Conservation (phyloP, 2,329 filamentous ascomycete species). For the Claviceps spartinae region DNA sequence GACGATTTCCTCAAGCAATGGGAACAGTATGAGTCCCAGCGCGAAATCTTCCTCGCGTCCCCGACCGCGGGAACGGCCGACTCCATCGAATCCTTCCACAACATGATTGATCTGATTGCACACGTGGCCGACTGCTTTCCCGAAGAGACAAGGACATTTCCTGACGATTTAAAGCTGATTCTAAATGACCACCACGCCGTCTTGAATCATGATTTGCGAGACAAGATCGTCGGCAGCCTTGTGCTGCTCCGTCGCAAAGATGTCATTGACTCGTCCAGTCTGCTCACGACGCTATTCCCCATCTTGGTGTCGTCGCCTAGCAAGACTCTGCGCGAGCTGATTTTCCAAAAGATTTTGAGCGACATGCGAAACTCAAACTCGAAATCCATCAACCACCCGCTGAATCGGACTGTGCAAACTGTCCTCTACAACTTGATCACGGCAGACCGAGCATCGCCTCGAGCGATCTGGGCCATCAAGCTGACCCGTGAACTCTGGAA, state of each 20-base stretch:
- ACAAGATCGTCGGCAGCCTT: conserved; percentile 87
- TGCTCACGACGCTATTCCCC: conserved; percentile 87
- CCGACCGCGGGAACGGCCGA: conserved; percentile 66
- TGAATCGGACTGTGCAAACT: conserved; percentile 88
- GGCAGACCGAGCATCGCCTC: conserved; percentile 69
- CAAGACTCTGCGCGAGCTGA: conserved; percentile 70
- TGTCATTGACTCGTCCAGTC: conserved; percentile 67
- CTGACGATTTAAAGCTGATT: conserved; percentile 68
- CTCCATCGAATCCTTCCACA: conserved; percentile 71
- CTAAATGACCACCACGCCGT: conserved; percentile 69
- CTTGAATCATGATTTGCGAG: conserved; percentile 71
- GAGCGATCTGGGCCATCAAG: conserved; percentile 92
- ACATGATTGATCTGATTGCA: conserved; percentile 84
- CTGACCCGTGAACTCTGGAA: conserved; percentile 94
- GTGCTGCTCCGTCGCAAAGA: conserved; percentile 84
- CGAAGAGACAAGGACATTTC: conserved; percentile 61
- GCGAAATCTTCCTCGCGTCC: conserved; percentile 79
- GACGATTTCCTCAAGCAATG: conserved; percentile 83
- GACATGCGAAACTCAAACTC: conserved; percentile 81
- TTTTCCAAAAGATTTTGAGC: conserved; percentile 82
- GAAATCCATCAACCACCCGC: conserved; percentile 76
- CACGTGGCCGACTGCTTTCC: conserved; percentile 93
- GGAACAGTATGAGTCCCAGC: conserved; percentile 80
- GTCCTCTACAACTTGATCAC: conserved; percentile 86
- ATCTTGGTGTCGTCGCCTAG: conserved; percentile 85